Conservation (phyloP, 495 filamentous ascomycete species). For the Letharia columbiana region DNA sequence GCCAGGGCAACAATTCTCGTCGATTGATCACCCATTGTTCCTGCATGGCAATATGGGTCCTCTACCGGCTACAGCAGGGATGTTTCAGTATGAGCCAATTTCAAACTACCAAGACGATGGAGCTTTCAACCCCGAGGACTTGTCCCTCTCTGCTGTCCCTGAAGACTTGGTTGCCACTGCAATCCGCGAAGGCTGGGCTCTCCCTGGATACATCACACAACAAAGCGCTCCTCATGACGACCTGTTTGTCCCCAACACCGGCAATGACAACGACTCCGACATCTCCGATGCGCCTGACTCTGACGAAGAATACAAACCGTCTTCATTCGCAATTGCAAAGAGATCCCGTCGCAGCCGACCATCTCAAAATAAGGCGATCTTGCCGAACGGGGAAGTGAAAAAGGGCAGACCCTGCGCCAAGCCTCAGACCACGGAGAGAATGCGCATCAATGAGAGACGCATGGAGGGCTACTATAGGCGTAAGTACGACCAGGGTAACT, state of each 20-base stretch:
- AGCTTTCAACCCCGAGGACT: background rate
- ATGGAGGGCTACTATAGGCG: constrained; percentile 4
- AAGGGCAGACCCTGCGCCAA: background rate
- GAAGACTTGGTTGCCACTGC: background rate
- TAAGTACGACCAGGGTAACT: background rate
- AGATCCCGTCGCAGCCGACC: background rate
- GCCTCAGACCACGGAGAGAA: background rate
- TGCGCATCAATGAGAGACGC: background rate
- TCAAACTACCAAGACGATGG: background rate
- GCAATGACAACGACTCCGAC: background rate
- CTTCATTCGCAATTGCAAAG: background rate
- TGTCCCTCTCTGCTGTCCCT: background rate
- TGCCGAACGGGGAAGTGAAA: background rate
- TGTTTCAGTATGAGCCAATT: background rate
- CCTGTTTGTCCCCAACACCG: background rate
- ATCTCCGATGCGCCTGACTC: background rate
- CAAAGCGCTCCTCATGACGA: background rate
- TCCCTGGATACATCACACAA: background rate
- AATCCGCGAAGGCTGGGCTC: background rate
- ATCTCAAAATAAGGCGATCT: background rate
- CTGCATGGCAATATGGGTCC: background rate
- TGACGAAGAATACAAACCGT: background rate
- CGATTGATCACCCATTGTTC: background rate
- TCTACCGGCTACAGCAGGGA: background rate
- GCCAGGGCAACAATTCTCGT: background rate